Conservation (phyloP, 1,284 basidiomycete genomes). For the Quambalaria eucalypti region DNA sequence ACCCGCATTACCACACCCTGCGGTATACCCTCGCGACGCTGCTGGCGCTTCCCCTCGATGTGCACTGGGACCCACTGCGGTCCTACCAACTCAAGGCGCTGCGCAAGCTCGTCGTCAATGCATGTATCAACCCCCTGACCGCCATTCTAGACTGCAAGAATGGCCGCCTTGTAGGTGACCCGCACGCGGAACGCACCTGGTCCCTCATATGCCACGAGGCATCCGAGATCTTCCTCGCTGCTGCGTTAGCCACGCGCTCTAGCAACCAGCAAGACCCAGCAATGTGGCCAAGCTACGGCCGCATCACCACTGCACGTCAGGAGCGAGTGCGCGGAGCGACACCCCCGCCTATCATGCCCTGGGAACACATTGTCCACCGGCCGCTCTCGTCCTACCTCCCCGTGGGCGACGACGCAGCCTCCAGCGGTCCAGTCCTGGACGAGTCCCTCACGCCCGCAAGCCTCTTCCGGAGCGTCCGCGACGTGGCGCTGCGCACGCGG, state of each 20-base stretch:
- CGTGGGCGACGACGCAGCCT: background rate
- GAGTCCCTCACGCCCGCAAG: slow-evolving; percentile 23
- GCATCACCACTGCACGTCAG: background rate
- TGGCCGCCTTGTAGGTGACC: slow-evolving; percentile 54
- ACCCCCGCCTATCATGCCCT: background rate
- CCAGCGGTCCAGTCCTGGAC: slow-evolving; percentile 22
- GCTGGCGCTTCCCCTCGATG: slow-evolving; percentile 34
- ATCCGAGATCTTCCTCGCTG: slow-evolving; percentile 17
- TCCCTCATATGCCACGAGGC: slow-evolving; percentile 32
- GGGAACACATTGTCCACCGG: background rate
- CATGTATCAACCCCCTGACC: slow-evolving; percentile 78
- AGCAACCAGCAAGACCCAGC: background rate
- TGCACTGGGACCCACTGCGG: slow-evolving; percentile 61
- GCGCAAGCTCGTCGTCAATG: slow-evolving; percentile 75
- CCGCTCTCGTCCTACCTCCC: background rate
- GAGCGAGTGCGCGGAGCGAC: background rate
- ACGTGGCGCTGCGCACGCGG: slow-evolving; percentile 22
- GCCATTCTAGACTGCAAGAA: slow-evolving; percentile 73
- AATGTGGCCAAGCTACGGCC: background rate
- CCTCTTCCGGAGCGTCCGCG: slow-evolving; percentile 27
- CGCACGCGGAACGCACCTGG: slow-evolving; percentile 30
- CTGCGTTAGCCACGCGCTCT: background rate
- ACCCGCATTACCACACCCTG: slow-evolving; percentile 18
- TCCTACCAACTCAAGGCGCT: slow-evolving; percentile 65
- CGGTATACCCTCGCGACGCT: slow-evolving; percentile 27